Base-by-base conservation (phyloP, 306 rosid genomes). In the Prunus padus region DNA sequence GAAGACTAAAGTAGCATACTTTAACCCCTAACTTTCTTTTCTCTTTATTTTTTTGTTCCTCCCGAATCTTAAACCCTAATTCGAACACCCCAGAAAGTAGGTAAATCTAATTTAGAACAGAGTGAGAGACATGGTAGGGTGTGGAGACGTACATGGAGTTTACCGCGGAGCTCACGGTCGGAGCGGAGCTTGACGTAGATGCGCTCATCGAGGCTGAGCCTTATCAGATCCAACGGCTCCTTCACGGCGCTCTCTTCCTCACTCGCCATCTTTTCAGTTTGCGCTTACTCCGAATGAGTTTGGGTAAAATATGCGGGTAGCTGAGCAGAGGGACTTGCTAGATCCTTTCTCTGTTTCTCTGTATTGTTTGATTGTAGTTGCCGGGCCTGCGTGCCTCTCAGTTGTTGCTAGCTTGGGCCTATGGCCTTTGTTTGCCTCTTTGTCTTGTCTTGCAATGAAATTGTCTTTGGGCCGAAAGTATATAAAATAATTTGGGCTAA, bases 171-270 rank as follows among this genome's bases (percentile, higher is more conserved):
- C 81, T 96, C 99, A 65, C 98, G 86, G 72, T 96, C 98, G 44
- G 97, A 92, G 49, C 98, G 98, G 11, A 92, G 99, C 84, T 96
- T 96, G 84, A 96, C 99, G 70, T 96, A 96, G 85, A 96, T 96
- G 75, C 98, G 99, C 76, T 96, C 99, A 71, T 96, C 99, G 45
- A 96, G 97, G 87, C 99, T 96, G 63, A 96, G 95, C 73, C 99
- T 83, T 1, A 96, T 92, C 61, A 96, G 97, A 96, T 96, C 98
- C 93, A 96, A 86, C 6, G 98, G 99, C 92, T 92, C 99, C 90
- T 96, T 96, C 81, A 96, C 99, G 3, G 98, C 93, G 71, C 98
- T 96, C 45, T 96, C 98, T 84, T 96, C 99, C 79, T 96, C 99
- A 45, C 89, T 72, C 69, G 98, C 84, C 97, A 92, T 91, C 65